Percentiles rank a stretch among this genome's conserved stretches.
Evolutionary conservation across 169 alveolate species (phyloP).

Genomic region (Eimeria sp.): DNA sequence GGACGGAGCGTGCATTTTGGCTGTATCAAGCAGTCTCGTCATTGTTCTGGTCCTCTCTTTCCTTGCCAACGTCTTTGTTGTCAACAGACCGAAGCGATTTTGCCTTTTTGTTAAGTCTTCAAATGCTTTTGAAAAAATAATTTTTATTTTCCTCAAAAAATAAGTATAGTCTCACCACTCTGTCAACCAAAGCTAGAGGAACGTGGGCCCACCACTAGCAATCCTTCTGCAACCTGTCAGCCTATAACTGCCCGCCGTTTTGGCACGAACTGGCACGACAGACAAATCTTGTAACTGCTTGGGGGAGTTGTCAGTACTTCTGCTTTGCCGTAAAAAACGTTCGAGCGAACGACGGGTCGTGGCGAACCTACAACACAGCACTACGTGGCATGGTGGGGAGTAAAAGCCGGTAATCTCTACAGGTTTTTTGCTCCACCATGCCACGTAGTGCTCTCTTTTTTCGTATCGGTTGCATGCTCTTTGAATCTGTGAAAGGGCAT

Average conservation of each 20-base stretch:
- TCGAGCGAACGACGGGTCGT: not conserved
- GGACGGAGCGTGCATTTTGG: not conserved
- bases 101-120: not conserved
- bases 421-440: too few relatives aligned
- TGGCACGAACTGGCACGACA: not conserved
- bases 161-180: not conserved
- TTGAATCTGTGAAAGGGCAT: too few relatives aligned
- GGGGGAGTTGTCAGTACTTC: not conserved
- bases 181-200: not conserved
- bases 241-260: not conserved
- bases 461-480: too few relatives aligned
- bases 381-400: too few relatives aligned
- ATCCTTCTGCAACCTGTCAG: not conserved
- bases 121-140: not conserved
- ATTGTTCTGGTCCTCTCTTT: not conserved
- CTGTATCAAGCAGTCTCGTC: not conserved
- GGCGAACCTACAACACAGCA: not conserved
- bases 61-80: not conserved
- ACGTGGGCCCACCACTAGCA: not conserved
- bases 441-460: too few relatives aligned
- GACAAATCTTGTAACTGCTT: not conserved
- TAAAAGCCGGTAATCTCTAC: too few relatives aligned
- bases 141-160: not conserved
- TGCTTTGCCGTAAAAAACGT: not conserved
- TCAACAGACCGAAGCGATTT: not conserved